Evolutionary conservation across 192 early-diverging fungal genomes (phyloP).

Genomic region (Mortierella antarctica): DNA sequence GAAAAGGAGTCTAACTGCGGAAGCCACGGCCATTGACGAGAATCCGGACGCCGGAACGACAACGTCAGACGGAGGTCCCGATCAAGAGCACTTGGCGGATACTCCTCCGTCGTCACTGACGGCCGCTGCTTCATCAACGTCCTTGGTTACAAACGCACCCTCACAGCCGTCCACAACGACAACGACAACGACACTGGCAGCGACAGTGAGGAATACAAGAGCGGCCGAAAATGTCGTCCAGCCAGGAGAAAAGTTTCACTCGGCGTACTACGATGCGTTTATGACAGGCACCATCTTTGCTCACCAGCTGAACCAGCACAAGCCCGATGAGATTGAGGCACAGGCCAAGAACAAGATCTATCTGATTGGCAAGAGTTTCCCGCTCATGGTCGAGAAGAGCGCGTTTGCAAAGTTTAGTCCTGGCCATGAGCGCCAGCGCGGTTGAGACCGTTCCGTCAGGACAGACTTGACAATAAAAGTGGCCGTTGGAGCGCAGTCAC

Average conservation of each 20-base stretch:
- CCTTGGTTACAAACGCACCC: conserved; percentile 8
- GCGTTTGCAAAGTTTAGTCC: conserved; percentile 67
- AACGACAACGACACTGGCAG: conserved; percentile 14
- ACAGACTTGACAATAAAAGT: background rate
- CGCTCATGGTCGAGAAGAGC: conserved; percentile 73
- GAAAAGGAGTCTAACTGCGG: conserved; percentile 2
- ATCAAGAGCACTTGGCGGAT: background rate
- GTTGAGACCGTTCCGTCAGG: background rate
- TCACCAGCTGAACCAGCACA: conserved; percentile 65
- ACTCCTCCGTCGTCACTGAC: background rate
- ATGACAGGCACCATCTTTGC: conserved; percentile 95
- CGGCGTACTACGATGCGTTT: conserved; percentile 94
- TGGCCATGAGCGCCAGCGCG: conserved; percentile 35
- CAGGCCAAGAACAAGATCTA: conserved; percentile 81
- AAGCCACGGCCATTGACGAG: conserved; percentile 5
- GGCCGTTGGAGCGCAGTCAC: conserved; percentile 6
- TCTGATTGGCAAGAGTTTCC: conserved; percentile 83
- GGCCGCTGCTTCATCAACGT: background rate
- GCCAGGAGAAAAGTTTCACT: conserved; percentile 75
- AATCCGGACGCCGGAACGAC: conserved; percentile 4
- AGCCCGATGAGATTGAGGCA: conserved; percentile 1
- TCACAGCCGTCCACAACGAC: conserved; percentile 26
- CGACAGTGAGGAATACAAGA: background rate
- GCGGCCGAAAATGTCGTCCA: conserved; percentile 20
- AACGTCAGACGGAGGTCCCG: background rate